These are phyloP conservation scores for Scutellaria galericulata DNA, from an alignment of 257 asterid genomes.

Conservation along the genomic window DNA sequence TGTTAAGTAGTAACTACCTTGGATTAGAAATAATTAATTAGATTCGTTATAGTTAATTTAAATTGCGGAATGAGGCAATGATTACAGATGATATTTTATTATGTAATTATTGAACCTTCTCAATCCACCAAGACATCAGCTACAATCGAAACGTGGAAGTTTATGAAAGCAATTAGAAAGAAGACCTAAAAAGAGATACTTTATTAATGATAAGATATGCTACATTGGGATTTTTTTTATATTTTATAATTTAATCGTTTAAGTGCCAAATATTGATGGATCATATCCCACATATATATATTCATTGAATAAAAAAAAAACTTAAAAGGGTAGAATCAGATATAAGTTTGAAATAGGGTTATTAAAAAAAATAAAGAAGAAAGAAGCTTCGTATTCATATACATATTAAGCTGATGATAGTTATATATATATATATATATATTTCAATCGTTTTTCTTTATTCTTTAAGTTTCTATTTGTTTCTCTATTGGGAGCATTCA, in stretches of 20 bases:
- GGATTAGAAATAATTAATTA: too few species aligned
- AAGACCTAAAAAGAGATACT: constrained; percentile 9
- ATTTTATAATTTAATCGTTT: not conserved
- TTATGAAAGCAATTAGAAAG: constrained; percentile 7
- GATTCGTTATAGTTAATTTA: not conserved
- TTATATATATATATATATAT: not conserved
- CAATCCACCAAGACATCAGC: constrained; percentile 19
- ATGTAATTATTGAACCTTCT: constrained; percentile 22
- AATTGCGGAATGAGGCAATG: not conserved
- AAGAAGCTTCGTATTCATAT: too few species aligned
- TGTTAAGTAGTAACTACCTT: too few species aligned
- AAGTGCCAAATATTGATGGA: not conserved
- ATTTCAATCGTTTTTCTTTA: not conserved
- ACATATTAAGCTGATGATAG: too few species aligned
- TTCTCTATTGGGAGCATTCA: not conserved
- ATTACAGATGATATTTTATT: not conserved
- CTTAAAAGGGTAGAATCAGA: too few species aligned
- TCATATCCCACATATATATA: not conserved
- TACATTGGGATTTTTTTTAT: not conserved
- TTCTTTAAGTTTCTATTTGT: not conserved
- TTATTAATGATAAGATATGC: constrained; percentile 15
- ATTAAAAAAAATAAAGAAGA: too few species aligned
- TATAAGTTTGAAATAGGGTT: too few species aligned
- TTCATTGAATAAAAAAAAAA: not conserved
- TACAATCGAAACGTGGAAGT: constrained; percentile 31